These are phyloP conservation scores for Ganoderma resinaceum DNA, from an alignment of 1,284 basidiomycete genomes.

Conservation along the genomic window DNA sequence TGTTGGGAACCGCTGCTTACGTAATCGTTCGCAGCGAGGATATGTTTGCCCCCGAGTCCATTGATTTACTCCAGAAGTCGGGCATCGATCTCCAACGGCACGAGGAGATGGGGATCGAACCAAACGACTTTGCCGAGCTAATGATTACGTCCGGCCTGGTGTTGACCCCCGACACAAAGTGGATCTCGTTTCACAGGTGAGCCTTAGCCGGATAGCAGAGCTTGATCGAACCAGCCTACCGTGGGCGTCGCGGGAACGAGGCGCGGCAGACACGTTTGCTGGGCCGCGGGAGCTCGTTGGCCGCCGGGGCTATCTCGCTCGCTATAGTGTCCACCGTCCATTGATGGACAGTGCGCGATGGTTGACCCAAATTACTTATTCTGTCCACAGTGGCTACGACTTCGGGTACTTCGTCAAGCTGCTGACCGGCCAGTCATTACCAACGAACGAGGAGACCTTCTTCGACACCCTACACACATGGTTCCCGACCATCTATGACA, in stretches of 20 bases:
- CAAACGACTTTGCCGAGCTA: constrained; percentile 96
- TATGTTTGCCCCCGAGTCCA: constrained; percentile 98
- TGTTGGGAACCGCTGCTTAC: constrained; percentile 30
- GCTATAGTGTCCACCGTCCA: constrained; percentile 6
- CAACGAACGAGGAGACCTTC: constrained; percentile 90
- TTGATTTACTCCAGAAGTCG: constrained; percentile 93
- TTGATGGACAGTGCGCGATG: constrained; percentile 5
- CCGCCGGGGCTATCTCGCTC: constrained; percentile 9
- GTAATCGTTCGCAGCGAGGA: constrained; percentile 72
- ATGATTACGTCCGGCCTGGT: constrained; percentile 97
- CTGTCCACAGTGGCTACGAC: constrained; percentile 86
- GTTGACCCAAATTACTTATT: constrained; percentile 14
- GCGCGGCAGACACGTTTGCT: constrained; percentile 7
- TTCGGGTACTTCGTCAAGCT: constrained; percentile 99
- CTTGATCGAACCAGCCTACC: constrained; percentile 23
- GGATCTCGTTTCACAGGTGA: constrained; percentile 98
- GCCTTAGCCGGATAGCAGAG: constrained; percentile 39
- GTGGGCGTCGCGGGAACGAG: constrained; percentile 26
- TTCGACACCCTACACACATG: constrained; percentile 90
- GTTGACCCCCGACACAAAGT: constrained; percentile 88
- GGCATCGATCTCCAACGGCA: constrained; percentile 97
- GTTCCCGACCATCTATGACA: constrained; percentile 98
- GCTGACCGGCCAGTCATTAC: constrained; percentile 88
- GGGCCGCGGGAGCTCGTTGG: constrained; percentile 9
- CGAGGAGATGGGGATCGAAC: constrained; percentile 90